phyloP scores from a whole-genome alignment of 371 early-diverging fungal species.

The Globomyces sp. region DNA sequence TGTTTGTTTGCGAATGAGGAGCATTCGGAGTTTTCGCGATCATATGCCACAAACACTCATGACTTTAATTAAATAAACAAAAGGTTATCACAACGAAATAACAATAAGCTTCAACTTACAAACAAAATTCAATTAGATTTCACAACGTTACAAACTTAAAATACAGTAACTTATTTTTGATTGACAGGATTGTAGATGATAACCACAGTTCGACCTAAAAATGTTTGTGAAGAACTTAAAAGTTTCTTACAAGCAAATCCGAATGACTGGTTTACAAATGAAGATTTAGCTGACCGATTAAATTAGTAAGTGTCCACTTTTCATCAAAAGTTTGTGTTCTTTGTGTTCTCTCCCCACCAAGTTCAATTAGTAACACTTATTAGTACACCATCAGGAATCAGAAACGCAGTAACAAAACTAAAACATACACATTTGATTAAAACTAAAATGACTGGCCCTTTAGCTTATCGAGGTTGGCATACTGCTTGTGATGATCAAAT shows the following conservation, averaged over 20 bases:
- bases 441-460: slow-evolving; percentile 5
- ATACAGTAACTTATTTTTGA: no score
- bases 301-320: background rate
- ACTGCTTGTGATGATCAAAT: background rate
- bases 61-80: no score
- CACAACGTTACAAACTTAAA: no score
- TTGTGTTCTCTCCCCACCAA: no score
- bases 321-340: no score
- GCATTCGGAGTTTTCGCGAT: no score
- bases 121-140: no score
- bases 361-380: background rate
- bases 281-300: slow-evolving; percentile 2
- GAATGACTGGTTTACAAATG: slow-evolving; percentile 12
- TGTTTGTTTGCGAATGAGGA: no score
- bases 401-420: slow-evolving; percentile 15
- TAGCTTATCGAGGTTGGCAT: slow-evolving; percentile 11
- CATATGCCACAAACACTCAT: no score
- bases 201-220: slow-evolving; percentile 1
- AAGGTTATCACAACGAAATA: no score
- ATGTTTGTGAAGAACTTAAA: slow-evolving; percentile 14
- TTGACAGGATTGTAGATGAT: background rate
- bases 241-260: slow-evolving; percentile 7
- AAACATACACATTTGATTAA: slow-evolving; percentile 6
- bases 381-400: slow-evolving; percentile 13
- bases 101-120: no score